These are phyloP conservation scores for Sugiyamaella xylanicola DNA, from an alignment of 1,139 yeast genomes.

Conservation along the genomic window DNA sequence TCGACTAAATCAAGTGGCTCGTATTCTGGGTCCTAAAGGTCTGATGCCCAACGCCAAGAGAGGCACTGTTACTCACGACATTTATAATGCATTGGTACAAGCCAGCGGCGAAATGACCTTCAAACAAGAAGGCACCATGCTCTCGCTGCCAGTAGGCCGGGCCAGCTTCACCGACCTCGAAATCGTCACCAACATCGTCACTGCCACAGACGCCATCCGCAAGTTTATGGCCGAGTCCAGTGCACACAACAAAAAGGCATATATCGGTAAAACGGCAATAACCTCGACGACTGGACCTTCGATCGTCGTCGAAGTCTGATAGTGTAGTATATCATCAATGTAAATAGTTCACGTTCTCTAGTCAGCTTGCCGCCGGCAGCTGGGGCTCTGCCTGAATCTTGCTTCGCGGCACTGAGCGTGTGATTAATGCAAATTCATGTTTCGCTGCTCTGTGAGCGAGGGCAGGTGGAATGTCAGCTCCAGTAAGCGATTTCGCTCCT, in stretches of 20 bases:
- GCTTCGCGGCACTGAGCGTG: too few species aligned
- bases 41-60: slow-evolving; percentile 85
- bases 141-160: slow-evolving; percentile 75
- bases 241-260: slow-evolving; percentile 56
- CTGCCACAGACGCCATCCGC: slow-evolving; percentile 67
- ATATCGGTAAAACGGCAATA: slow-evolving; percentile 69
- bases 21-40: slow-evolving; percentile 84
- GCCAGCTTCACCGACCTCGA: slow-evolving; percentile 79
- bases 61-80: slow-evolving; percentile 80
- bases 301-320: slow-evolving; percentile 62
- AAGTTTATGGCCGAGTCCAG: slow-evolving; percentile 51
- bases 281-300: slow-evolving; percentile 82
- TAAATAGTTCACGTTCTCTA: not conserved
- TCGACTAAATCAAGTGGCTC: slow-evolving; percentile 65
- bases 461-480: too few species aligned
- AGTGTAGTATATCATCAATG: not conserved
- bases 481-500: too few species aligned
- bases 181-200: slow-evolving; percentile 68
- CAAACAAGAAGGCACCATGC: slow-evolving; percentile 60
- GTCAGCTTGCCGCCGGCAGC: too few species aligned
- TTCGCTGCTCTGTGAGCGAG: too few species aligned
- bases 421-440: too few species aligned
- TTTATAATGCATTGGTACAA: slow-evolving; percentile 54
- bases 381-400: too few species aligned
- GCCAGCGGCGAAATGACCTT: slow-evolving; percentile 69